Percentiles rank a stretch among this genome's conserved stretches.
These are phyloP conservation scores for Colletotrichum karsti DNA, from an alignment of 2,329 filamentous ascomycete genomes.

Conservation along the genomic window DNA sequence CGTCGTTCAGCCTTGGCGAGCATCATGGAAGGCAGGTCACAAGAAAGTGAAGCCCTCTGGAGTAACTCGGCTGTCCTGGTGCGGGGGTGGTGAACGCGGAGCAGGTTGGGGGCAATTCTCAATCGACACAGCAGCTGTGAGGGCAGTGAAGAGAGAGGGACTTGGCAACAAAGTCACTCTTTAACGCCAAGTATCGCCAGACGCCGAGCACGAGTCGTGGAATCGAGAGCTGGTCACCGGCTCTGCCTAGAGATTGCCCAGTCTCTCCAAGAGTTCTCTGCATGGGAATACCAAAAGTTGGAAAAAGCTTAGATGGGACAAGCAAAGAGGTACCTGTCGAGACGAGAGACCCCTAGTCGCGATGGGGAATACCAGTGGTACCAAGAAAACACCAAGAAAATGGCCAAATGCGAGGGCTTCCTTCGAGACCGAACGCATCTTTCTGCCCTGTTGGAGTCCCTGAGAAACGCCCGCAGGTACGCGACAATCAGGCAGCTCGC, in stretches of 20 bases:
- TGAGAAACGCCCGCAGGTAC: background rate
- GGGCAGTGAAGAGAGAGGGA: background rate
- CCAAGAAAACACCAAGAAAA: conserved; percentile 29
- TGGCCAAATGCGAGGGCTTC: conserved; percentile 6
- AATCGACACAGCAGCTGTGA: background rate
- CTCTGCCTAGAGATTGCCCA: conserved; percentile 13
- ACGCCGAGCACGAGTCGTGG: conserved; percentile 4
- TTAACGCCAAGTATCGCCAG: conserved; percentile 25
- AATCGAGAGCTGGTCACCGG: background rate
- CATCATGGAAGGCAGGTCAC: background rate
- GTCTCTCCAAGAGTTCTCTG: background rate
- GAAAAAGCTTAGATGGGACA: conserved; percentile 26
- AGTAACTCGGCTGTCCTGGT: background rate
- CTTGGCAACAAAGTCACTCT: conserved; percentile 24
- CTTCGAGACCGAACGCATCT: background rate
- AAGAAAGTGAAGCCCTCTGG: background rate
- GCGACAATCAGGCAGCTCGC: too few species aligned
- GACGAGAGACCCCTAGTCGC: background rate
- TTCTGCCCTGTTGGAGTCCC: background rate
- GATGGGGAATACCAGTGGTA: conserved; percentile 12
- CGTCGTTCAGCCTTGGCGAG: conserved; percentile 22
- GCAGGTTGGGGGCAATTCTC: background rate
- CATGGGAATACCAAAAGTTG: conserved; percentile 2
- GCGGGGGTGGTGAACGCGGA: background rate
- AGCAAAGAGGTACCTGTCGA: conserved; percentile 13